A percentile compares a stretch with the other conserved stretches of the same genome.
Evolutionary conservation across 306 rosid species (phyloP).

Genomic region (Fragaria vesca): DNA sequence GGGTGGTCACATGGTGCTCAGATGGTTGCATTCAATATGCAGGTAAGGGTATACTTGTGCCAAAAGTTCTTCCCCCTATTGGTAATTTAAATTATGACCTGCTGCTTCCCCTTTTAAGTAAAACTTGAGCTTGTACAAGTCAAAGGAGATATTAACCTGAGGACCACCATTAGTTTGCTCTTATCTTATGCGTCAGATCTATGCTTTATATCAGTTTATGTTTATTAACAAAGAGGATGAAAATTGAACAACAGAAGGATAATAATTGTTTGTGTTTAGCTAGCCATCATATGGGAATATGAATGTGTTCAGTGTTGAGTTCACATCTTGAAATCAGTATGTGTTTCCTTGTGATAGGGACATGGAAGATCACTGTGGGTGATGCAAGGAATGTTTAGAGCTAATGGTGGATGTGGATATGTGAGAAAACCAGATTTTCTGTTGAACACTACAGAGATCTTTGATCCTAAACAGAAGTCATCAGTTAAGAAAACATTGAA

Average conservation of each 20-base stretch:
- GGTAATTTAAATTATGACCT: background rate
- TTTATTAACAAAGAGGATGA: background rate
- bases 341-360: conserved; percentile 56
- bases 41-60: conserved; percentile 45
- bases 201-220: background rate
- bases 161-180: background rate
- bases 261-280: background rate
- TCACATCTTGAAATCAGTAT: conserved; percentile 13
- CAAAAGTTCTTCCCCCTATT: background rate
- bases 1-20: conserved; percentile 99
- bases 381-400: conserved; percentile 98
- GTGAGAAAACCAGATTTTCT: conserved; percentile 91
- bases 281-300: background rate
- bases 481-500: conserved; percentile 69
- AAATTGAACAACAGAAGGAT: background rate
- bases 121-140: background rate
- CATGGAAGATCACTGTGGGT: conserved; percentile 93
- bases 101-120: conserved; percentile 3
- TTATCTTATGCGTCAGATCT: background rate
- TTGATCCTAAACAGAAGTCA: conserved; percentile 61
- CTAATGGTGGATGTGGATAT: conserved; percentile 92
- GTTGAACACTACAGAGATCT: conserved; percentile 47
- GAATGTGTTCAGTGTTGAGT: background rate
- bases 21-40: conserved; percentile 99
- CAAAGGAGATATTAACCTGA: background rate